Conservation (phyloP, 208 protist species). For the Acanthamoeba lenticulata region DNA sequence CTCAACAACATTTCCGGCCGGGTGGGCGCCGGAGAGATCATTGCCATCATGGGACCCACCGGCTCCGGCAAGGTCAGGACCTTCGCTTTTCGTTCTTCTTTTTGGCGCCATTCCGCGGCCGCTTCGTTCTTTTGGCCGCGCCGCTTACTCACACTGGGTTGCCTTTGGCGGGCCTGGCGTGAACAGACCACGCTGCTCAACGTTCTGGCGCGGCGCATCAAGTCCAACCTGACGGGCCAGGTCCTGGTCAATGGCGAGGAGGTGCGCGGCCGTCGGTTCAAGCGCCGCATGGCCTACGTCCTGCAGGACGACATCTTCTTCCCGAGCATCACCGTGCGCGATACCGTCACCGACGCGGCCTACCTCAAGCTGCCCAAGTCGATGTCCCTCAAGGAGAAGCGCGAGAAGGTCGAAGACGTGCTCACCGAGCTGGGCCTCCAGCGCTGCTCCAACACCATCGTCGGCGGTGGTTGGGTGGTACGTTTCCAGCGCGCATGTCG, state of each 20-base stretch:
- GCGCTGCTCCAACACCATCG: slow-evolving; percentile 10
- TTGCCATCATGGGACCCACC: slow-evolving; percentile 73
- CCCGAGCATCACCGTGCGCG: slow-evolving; percentile 64
- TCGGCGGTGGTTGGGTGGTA: slow-evolving; percentile 55
- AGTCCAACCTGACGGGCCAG: slow-evolving; percentile 40
- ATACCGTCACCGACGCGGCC: slow-evolving; percentile 68
- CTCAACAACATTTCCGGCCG: slow-evolving; percentile 31
- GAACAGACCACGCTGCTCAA: slow-evolving; percentile 72
- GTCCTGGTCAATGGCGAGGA: slow-evolving; percentile 14
- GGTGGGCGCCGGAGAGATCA: slow-evolving; percentile 5
- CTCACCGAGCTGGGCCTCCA: slow-evolving; percentile 60
- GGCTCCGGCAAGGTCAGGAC: background rate
- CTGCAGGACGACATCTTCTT: slow-evolving; percentile 78
- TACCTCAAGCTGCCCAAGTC: slow-evolving; percentile 57
- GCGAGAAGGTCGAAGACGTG: background rate
- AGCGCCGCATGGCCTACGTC: slow-evolving; percentile 55
- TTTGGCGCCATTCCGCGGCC: background rate
- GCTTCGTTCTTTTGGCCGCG: no score
- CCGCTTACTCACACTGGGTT: no score
- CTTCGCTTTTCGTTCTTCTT: background rate
- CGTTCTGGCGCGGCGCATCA: slow-evolving; percentile 36
- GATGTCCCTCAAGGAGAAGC: slow-evolving; percentile 18
- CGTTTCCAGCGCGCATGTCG: background rate
- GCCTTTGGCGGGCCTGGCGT: no score
- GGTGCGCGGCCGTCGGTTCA: background rate